Evolutionary conservation across 352 stramenopile species (phyloP), one percentile per base, ranked within the genome.

Genomic region (Phytophthora crassamura): DNA sequence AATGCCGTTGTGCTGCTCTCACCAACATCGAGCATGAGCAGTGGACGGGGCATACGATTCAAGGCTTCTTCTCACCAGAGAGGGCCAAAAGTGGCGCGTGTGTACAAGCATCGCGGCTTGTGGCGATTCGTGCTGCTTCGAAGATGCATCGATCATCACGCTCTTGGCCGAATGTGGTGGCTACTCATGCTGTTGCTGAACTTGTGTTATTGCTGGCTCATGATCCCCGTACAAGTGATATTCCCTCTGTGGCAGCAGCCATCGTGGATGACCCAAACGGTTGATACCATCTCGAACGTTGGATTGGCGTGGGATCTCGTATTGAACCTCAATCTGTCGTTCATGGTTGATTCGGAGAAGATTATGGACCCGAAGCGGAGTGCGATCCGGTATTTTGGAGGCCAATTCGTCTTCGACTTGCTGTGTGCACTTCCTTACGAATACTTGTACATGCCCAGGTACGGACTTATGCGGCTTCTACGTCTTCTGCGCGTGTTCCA

Each of bases 311-410:
- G 60, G 12, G 77, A 86, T 22, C 59, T 88, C 8, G 70, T 85
- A 20, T 38, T 83, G 11, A 88, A 84, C 49, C 68, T 85, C 25
- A 82, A 78, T 8, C 57, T 86, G 0, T 80, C 76, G 25, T 88
- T 78, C 57, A 65, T 63, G 1, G 35, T 58, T 7, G 60, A 25
- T 25, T 25, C 22, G 22, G 22, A 25, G 22, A 25, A 25, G 22
- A 25, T 25, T 25, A 25, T 25, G 16, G 66, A 85, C 15, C 67
- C 79, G 0, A 47, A 38, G 5, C 51, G 65, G 53, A 84, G 72
- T 46, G 68, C 76, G 0, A 12, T 32, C 3, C 59, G 57, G 15
- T 88, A 88, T 47, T 11, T 85, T 2, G 30, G 56, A 6, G 52
- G 69, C n/a, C 22, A 52, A 0, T 85, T 86, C 38, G 6, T 64